Base-by-base conservation (phyloP, 2,329 filamentous ascomycete species). In the Talaromyces piceae region DNA sequence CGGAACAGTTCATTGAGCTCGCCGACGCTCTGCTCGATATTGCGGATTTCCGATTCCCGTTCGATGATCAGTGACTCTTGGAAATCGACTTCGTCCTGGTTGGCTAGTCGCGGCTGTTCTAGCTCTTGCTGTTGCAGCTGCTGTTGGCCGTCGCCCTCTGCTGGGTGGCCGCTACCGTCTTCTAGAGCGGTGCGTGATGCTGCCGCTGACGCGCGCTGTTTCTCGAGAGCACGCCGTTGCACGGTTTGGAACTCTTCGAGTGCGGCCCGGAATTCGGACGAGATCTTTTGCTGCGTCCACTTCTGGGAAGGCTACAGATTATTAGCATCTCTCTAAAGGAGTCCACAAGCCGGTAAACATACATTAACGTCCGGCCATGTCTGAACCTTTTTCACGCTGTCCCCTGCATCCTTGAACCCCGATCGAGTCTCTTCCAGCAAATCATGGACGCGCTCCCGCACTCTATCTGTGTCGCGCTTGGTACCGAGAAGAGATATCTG, bases 1-100 rank as follows among this genome's bases (percentile, higher is more conserved):
- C 91, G 81, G 77, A 98, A 98, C 41, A 98, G 79, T 64, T 97
- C 93, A 63, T 98, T 98, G 56, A 98, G 75, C 63, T 98, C 93
- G 50, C 87, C 87, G 5, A 98, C 93, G 50, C 88, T 90, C 69
- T 96, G 91, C 73, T 97, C 93, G 62, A 98, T 98, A 66, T 95
- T 94, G 56, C 91, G 85, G 59, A 98, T 98, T 74, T 98, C 93
- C 52, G 89, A 84, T 70, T 98, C 93, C 49, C 94, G 90, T 76
- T 98, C 91, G 55, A 94, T 85, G 64, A 98, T 98, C 53, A 98
- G 77, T 13, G 87, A 84, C 60, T 98, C 93, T 66, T 98, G 93
- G 73, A 96, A 98, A 66, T 98, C 91, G 41, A 98, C 93, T 65
- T 98, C 94, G 60, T 89, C 86, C 68, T 98, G 93, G 25, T 88